Base-by-base conservation (phyloP, 225 moss, liverwort and hornwort species). In the Physcomitrium patens region DNA sequence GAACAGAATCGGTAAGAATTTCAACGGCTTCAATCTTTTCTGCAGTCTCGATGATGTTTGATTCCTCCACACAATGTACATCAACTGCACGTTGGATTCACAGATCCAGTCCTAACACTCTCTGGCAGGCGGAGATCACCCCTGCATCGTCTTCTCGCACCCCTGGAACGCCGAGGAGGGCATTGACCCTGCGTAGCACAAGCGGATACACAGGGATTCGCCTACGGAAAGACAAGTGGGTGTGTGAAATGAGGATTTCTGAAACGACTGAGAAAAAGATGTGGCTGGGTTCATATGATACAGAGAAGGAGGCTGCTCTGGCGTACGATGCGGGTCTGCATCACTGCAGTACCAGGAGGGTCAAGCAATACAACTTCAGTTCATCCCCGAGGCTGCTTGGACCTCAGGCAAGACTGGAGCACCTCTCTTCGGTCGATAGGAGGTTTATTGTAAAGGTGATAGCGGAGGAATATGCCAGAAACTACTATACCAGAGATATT, bases 291-390 rank as follows among this genome's bases (percentile, higher is more conserved):
- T 85, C 85, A 0, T 85, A 8, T 27, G 46, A 37, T 73, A 76
- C 81, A 23, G 81, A 74, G 0, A 81, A 85, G 78, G 85, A 81
- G 68, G 85, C 85, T 9, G 85, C 85, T 7, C 59, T 85, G 46
- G 85, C 85, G 1, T 81, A 72, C 8, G 85, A 85, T 27, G 85
- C 78, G 0, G 85, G 81, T 0, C 71, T 24, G 10, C 80, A 81
- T 16, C 78, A 81, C 78, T 81, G 81, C 72, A 63, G 81, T 68
- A 12, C 27, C 1, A 58, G 9, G 9, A 61, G 45, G 67, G 3
- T 23, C 50, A 54, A 56, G 15, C 53, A 19, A 16, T 81, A 57
- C 59, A 81, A 85, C 64, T 85, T 85, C 75, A 15, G 62, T 16
- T 75, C 73, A 45, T 81, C 81, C 16, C 81, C 78, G 16, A 45